Conservation (phyloP, 2,329 filamentous ascomycete species). For the Chaetomium olivaceum region DNA sequence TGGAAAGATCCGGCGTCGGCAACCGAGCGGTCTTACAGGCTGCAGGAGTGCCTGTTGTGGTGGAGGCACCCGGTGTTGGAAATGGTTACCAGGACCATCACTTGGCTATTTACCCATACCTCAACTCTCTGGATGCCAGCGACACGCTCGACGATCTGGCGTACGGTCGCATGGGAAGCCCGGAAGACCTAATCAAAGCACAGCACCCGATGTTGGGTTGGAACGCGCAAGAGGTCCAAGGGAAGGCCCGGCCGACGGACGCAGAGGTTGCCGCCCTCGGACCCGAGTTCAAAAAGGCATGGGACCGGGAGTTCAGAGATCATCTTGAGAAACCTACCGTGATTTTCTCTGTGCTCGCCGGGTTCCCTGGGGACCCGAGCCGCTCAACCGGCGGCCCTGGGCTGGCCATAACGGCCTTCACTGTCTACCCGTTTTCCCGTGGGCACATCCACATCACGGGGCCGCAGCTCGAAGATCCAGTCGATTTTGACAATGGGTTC, state of each 20-base stretch:
- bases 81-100: slow-evolving; percentile 58
- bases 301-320: slow-evolving; percentile 56
- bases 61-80: slow-evolving; percentile 55
- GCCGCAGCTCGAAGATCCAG: slow-evolving; percentile 42
- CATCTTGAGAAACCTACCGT: slow-evolving; percentile 45
- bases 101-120: slow-evolving; percentile 55
- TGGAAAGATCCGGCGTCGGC: slow-evolving; percentile 54
- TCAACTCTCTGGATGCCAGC: slow-evolving; percentile 39
- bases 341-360: slow-evolving; percentile 32
- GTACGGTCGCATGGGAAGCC: slow-evolving; percentile 47
- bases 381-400: slow-evolving; percentile 35
- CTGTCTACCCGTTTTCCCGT: slow-evolving; percentile 61
- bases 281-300: slow-evolving; percentile 52
- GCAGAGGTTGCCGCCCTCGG: slow-evolving; percentile 54
- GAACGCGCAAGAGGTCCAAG: slow-evolving; percentile 57
- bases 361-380: slow-evolving; percentile 47
- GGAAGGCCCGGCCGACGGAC: slow-evolving; percentile 57
- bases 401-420: slow-evolving; percentile 54
- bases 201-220: slow-evolving; percentile 56
- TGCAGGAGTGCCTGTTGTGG: slow-evolving; percentile 48
- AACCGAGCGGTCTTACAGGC: slow-evolving; percentile 48
- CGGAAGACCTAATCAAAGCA: slow-evolving; percentile 46
- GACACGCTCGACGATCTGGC: slow-evolving; percentile 54
- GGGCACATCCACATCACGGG: slow-evolving; percentile 62
- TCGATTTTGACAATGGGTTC: slow-evolving; percentile 60